phyloP scores from a whole-genome alignment of 495 filamentous ascomycete species.

The Venustampulla echinocandica region DNA sequence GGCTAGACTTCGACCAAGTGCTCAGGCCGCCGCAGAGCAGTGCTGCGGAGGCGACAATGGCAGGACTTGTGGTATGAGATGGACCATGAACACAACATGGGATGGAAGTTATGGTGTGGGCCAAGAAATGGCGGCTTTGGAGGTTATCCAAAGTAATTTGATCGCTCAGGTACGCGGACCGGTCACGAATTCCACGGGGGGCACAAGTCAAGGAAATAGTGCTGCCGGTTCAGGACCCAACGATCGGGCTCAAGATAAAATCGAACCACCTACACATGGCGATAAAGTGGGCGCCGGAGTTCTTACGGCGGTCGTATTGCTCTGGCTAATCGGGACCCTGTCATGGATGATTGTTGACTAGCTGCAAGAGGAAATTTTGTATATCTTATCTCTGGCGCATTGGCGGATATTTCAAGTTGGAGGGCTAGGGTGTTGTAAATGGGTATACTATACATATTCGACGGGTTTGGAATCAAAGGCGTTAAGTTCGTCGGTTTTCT shows the following conservation, averaged over 20 bases:
- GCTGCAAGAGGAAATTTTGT: too few species aligned
- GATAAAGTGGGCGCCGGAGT: conserved; percentile 54
- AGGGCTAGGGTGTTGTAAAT: too few species aligned
- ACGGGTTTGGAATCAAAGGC: too few species aligned
- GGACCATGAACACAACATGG: conserved; percentile 43
- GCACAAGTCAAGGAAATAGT: conserved; percentile 66
- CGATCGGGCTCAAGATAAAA: not conserved
- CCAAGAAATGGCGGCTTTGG: conserved; percentile 63
- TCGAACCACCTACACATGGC: conserved; percentile 23
- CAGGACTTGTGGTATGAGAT: conserved; percentile 63
- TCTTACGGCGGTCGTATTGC: not conserved
- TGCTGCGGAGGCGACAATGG: conserved; percentile 54
- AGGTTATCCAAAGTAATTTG: conserved; percentile 54
- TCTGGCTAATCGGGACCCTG: too few species aligned
- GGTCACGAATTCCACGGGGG: conserved; percentile 56
- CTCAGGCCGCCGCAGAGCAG: conserved; percentile 53
- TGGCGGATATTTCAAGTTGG: too few species aligned
- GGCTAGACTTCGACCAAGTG: conserved; percentile 53
- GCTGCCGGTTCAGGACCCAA: conserved; percentile 40
- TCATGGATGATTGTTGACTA: too few species aligned
- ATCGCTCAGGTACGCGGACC: conserved; percentile 40
- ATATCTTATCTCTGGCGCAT: too few species aligned
- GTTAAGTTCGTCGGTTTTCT: too few species aligned
- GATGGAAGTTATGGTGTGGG: conserved; percentile 56
- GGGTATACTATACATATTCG: too few species aligned